Evolutionary conservation across 345 rosid species (phyloP), one percentile per base, ranked within the genome.

Genomic region (Populus ilicifolia): DNA sequence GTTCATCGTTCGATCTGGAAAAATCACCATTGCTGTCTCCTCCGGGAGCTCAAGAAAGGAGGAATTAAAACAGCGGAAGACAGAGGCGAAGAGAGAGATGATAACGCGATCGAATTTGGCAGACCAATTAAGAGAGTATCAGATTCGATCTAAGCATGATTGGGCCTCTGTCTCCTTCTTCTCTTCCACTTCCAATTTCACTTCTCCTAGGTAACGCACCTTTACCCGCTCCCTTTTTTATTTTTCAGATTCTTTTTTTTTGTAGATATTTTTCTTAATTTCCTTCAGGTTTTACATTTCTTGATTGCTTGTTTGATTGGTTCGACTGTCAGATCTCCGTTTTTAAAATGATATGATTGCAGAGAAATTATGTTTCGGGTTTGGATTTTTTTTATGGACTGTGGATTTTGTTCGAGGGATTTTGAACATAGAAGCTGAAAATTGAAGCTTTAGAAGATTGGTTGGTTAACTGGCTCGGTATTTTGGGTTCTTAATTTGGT

Each of bases 81-180:
- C 44, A 63, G 69, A 50, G 56, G 63, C 27, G 29, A 56, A 75
- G 65, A 21, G 17, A 43, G 56, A 84, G 84, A 96, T 96, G 99
- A 96, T 96, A 80, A 96, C 98, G 80, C 86, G 99, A 83, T 96
- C 99, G 72, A 93, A 96, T 79, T 84, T 96, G 80, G 97, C 91
- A 14, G 98, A 96, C 79, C 98, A 93, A 80, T 85, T 96, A 80
- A 87, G 98, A 59, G 98, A 93, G 86, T 93, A 93, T 77, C 98
- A 96, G 90, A 94, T 90, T 85, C 92, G 95, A 80, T 93, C 99
- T 69, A 96, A 91, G 78, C 93, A 93, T 78, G 98, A 96, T 76
- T 96, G 97, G 99, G 96, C 96, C n/a, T 92, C 98, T 64, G 88
- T 96, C 78, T 93, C 99, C 25, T 89, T 96, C 86, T 96, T 96